These are phyloP conservation scores for Suillus lakei DNA, from an alignment of 768 basidiomycete species.

Conservation along the genomic window DNA sequence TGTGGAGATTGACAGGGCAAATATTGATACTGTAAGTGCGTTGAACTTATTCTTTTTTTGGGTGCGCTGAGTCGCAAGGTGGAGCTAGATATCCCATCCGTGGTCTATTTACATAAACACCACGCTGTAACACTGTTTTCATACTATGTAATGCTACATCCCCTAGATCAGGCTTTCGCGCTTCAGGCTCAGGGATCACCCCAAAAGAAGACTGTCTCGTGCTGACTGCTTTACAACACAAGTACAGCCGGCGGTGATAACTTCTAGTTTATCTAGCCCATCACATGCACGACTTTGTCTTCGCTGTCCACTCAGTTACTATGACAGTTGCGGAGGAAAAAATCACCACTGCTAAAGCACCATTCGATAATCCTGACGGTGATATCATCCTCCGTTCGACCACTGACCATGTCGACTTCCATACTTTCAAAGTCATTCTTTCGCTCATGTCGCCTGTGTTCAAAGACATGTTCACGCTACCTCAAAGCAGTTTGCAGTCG, in stretches of 20 bases:
- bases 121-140: background rate
- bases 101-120: background rate
- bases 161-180: too few relatives aligned
- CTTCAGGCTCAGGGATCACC: too few relatives aligned
- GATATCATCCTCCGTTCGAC: constrained; percentile 41
- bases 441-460: constrained; percentile 42
- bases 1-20: constrained; percentile 32
- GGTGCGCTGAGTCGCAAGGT: constrained; percentile 24
- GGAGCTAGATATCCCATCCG: constrained; percentile 34
- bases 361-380: constrained; percentile 37
- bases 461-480: constrained; percentile 29
- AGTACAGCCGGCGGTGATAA: background rate
- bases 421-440: constrained; percentile 40
- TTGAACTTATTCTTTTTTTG: constrained; percentile 11
- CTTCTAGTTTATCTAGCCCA: background rate
- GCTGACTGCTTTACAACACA: background rate
- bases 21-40: constrained; percentile 28
- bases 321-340: background rate
- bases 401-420: constrained; percentile 39
- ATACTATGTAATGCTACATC: background rate
- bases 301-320: background rate
- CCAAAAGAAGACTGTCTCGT: background rate
- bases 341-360: constrained; percentile 12
- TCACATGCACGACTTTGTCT: background rate
- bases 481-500: constrained; percentile 14